These are phyloP conservation scores for Cadophora sp. DNA, from an alignment of 2,329 filamentous ascomycete genomes.

Conservation along the genomic window DNA sequence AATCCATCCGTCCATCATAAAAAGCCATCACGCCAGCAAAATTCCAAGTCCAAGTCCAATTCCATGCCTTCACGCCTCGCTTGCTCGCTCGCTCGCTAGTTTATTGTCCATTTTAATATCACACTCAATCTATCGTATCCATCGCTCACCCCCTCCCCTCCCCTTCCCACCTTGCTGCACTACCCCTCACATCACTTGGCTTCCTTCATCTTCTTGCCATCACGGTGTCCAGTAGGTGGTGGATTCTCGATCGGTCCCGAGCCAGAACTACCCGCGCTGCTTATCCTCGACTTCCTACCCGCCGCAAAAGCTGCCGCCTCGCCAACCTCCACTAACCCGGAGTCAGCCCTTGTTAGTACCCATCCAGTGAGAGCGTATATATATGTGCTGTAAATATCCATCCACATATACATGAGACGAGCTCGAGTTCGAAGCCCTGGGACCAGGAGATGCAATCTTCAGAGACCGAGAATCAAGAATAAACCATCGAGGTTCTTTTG, in stretches of 20 bases:
- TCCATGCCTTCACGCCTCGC: not conserved
- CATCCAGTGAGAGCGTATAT: not conserved
- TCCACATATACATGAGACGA: not conserved
- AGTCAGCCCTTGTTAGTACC: not conserved
- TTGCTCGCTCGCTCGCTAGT: not conserved
- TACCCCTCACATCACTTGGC: slow-evolving; percentile 17
- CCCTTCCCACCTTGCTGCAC: not conserved
- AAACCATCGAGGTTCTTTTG: slow-evolving; percentile 4
- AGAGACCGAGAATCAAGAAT: slow-evolving; percentile 12
- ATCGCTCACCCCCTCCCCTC: not conserved
- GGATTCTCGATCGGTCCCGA: slow-evolving; percentile 3
- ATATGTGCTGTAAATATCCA: not conserved
- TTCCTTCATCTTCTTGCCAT: not conserved
- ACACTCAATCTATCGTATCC: not conserved
- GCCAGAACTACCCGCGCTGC: slow-evolving; percentile 34
- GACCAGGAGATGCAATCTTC: not conserved
- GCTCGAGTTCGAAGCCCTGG: slow-evolving; percentile 1
- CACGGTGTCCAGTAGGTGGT: slow-evolving; percentile 20
- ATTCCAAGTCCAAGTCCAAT: not conserved
- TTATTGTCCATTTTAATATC: not conserved
- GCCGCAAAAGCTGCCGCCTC: slow-evolving; percentile 58
- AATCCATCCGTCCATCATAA: not conserved
- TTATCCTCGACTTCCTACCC: slow-evolving; percentile 37
- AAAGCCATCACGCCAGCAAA: slow-evolving; percentile 6
- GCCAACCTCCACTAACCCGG: slow-evolving; percentile 57